These are phyloP conservation scores for Claviceps monticola DNA, from an alignment of 2,329 filamentous ascomycete genomes.

Conservation along the genomic window DNA sequence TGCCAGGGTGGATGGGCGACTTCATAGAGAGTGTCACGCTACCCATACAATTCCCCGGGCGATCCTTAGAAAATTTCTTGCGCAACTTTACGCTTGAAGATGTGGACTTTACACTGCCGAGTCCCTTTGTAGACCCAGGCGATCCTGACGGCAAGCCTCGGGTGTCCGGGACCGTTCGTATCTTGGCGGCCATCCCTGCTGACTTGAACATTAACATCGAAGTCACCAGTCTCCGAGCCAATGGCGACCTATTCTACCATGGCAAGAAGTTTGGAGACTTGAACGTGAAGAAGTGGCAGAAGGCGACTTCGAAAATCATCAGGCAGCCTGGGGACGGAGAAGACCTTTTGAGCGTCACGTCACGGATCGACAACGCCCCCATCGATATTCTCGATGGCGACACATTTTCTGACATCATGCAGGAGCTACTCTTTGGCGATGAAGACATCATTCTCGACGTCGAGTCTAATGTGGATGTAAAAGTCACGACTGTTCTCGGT, in stretches of 20 bases:
- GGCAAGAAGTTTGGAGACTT: conserved; percentile 67
- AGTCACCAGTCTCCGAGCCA: conserved; percentile 62
- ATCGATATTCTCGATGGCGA: conserved; percentile 69
- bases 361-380: conserved; percentile 63
- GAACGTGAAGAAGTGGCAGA: conserved; percentile 69
- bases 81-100: conserved; percentile 77
- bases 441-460: conserved; percentile 59
- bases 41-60: conserved; percentile 71
- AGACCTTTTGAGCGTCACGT: conserved; percentile 57
- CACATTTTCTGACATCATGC: conserved; percentile 68
- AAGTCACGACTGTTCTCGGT: conserved; percentile 70
- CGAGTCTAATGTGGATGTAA: conserved; percentile 68
- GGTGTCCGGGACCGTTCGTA: conserved; percentile 72
- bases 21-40: conserved; percentile 71
- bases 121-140: conserved; percentile 62
- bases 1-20: conserved; percentile 71
- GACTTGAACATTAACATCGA: conserved; percentile 79
- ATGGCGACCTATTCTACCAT: conserved; percentile 69
- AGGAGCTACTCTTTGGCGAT: conserved; percentile 62
- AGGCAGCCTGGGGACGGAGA: conserved; percentile 41
- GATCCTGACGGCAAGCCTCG: conserved; percentile 60
- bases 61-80: conserved; percentile 68
- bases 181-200: conserved; percentile 63
- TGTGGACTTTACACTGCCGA: conserved; percentile 74
- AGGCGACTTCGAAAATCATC: conserved; percentile 64